These are phyloP conservation scores for Beauveria varroae DNA, from an alignment of 2,329 filamentous ascomycete genomes.

Conservation along the genomic window DNA sequence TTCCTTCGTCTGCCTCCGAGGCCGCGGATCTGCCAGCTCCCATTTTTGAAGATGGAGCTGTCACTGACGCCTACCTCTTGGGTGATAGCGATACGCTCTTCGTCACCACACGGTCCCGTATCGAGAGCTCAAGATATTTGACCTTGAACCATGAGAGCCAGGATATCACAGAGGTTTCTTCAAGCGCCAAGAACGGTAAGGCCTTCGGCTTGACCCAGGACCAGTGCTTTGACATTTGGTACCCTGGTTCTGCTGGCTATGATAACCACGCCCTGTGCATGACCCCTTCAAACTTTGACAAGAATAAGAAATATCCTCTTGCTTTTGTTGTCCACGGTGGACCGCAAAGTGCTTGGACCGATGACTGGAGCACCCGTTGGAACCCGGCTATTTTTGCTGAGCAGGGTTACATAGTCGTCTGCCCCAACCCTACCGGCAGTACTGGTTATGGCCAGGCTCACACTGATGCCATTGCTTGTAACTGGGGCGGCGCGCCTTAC, in stretches of 20 bases:
- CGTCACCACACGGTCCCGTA: slow-evolving; percentile 57
- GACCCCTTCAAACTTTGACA: slow-evolving; percentile 59
- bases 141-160: slow-evolving; percentile 43
- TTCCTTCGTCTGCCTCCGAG: slow-evolving; percentile 47
- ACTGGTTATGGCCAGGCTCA: slow-evolving; percentile 76
- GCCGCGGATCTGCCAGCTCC: slow-evolving; percentile 40
- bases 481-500: slow-evolving; percentile 85
- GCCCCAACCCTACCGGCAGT: slow-evolving; percentile 76
- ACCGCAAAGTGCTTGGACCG: slow-evolving; percentile 68
- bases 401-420: slow-evolving; percentile 76
- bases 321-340: slow-evolving; percentile 78
- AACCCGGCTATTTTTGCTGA: slow-evolving; percentile 82
- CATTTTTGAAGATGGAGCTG: slow-evolving; percentile 46
- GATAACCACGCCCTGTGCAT: slow-evolving; percentile 62
- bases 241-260: slow-evolving; percentile 54
- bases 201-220: slow-evolving; percentile 56
- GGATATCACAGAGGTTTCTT: slow-evolving; percentile 44
- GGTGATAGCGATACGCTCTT: slow-evolving; percentile 45
- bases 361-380: slow-evolving; percentile 77
- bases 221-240: slow-evolving; percentile 65
- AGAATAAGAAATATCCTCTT: slow-evolving; percentile 67
- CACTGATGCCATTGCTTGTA: slow-evolving; percentile 64
- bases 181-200: slow-evolving; percentile 56
- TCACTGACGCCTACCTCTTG: slow-evolving; percentile 47
- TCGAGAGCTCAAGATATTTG: slow-evolving; percentile 65